Evolutionary conservation across 805 yeast species (phyloP), one percentile per base, ranked within the genome.

Genomic region (Kregervanrija delftensis): DNA sequence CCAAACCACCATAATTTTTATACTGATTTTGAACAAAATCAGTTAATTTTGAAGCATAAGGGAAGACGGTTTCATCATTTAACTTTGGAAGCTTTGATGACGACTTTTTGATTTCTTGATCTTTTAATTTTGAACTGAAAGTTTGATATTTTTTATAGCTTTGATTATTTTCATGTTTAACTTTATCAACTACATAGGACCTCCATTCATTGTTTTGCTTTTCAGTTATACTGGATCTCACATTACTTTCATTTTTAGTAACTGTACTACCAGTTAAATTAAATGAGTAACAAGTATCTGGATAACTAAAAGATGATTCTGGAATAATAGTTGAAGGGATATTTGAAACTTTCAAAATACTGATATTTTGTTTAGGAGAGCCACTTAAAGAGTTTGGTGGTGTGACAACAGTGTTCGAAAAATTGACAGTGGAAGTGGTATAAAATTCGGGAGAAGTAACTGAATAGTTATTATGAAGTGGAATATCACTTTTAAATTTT

Each of bases 151-250:
- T 65, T 47, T 60, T 62, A 52, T 67, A 66, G 31, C 61, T 60
- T 48, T 64, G 64, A 17, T 66, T 66, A 52, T 69, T 67, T 45
- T 67, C 68, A 49, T 63, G 67, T 42, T 68, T 67, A 34, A 72
- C 56, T 61, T 70, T 66, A n/a, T 60, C 51, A 35, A 65, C 67
- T 44, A 69, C 58, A 49, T 65, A 64, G 39, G 64, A 62, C 51
- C 75, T 64, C 77, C 77, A 72, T 49, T 67, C 71, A 30, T 63
- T 64, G 48, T 71, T 71, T 47, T 66, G 67, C 16, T 53, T 55
- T 32, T 57, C 59, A 30, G 49, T 37, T 9, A 49, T 14, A 39
- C 63, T 53, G 35, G 65, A 64, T 33, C 69, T 60, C 38, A 64
- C 64, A 41, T 59, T 59, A 44, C 60, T 56, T 42, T 62, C 67